Evolutionary conservation across 306 rosid species (phyloP), one percentile per base, ranked within the genome.

Genomic region (Potentilla sterilis): DNA sequence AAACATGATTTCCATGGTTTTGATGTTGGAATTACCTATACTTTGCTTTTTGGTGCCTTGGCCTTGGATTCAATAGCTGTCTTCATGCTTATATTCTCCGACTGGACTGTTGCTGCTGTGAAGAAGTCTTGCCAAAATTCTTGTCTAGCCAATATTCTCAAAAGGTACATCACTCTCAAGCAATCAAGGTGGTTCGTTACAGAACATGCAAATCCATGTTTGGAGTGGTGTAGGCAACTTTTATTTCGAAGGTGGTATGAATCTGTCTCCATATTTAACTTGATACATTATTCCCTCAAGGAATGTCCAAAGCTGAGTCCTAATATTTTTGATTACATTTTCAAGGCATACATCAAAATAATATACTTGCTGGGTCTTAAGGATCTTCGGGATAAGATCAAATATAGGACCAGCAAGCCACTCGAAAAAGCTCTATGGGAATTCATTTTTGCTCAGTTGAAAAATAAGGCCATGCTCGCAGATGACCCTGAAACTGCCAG

Each of bases 21-120:
- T 34, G 89, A 87, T 78, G 68, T 83, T 35, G 28, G 37, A 41
- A 78, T 83, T 38, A 83, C 85, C 4, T 85, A 83, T 66, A 67
- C 55, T 2, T 73, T 88, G 83, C 74, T 88, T 18, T 76, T 41
- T 49, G 89, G 89, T 44, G 89, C 91, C 41, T 10, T 88, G n/a
- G 54, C 40, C 47, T 46, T 88, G 18, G 92, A 88, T 67, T 5
- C 40, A 0, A 41, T 86, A 37, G 77, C 83, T 37, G 11, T 80
- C 9, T 63, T 37, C 28, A 82, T 65, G 83, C 59, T 82, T 28
- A 0, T 75, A 61, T 78, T 82, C 71, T 88, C 92, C 3, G 90
- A 86, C 83, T 48, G 81, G 79, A 78, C 80, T 12, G 76, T 65
- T 35, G 68, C 69, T 14, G 51, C 52, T 15, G 11, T 28, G n/a